Evolutionary conservation across 2,329 filamentous ascomycete genomes (phyloP), one percentile per base, ranked within the genome.

Genomic region (Aureobasidium mangrovei): DNA sequence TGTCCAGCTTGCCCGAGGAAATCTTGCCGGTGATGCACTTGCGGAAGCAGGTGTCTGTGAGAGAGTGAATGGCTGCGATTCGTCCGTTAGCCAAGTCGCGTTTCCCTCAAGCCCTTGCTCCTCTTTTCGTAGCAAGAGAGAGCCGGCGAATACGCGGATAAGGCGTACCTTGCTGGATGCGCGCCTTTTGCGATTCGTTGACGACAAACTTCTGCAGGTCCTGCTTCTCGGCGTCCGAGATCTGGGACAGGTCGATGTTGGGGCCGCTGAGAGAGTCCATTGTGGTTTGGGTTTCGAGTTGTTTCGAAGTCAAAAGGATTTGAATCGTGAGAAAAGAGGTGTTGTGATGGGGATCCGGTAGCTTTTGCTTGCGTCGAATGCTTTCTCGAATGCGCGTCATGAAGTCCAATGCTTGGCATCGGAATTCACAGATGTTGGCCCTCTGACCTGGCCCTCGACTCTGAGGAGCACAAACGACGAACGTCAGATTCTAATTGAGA

Each of bases 141-240:
- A 18, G 18, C 18, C 18, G 1, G 18, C 18, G 18, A 18, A 1
- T 18, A 18, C 18, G 18, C 1, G 18, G 18, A 18, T 18, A 1
- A 18, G 18, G 18, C 18, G 18, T 60, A 69, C 64, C 67, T 43
- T 62, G 75, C 76, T 72, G 75, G 69, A 88, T 85, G 61, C 81
- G 76, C n/a, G 87, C 81, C 70, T 93, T 93, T 72, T 96, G 88
- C 60, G 81, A 79, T 76, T 96, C 90, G 67, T 87, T 89, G 63
- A 82, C 75, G 56, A 96, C 78, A 71, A 95, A 91, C 67, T 89
- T 83, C 65, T 89, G 87, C 41, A 98, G 80, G 72, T 97, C 90
- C 60, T 82, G 77, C 79, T 90, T 93, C 73, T 96, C 90, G 66
- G 81, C 80, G 57, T 88, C 84, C 64, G 81, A 86, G 67, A 96